Evolutionary conservation across 306 rosid species (phyloP), one percentile per base, ranked within the genome.

Genomic region (Fragaria vesca): DNA sequence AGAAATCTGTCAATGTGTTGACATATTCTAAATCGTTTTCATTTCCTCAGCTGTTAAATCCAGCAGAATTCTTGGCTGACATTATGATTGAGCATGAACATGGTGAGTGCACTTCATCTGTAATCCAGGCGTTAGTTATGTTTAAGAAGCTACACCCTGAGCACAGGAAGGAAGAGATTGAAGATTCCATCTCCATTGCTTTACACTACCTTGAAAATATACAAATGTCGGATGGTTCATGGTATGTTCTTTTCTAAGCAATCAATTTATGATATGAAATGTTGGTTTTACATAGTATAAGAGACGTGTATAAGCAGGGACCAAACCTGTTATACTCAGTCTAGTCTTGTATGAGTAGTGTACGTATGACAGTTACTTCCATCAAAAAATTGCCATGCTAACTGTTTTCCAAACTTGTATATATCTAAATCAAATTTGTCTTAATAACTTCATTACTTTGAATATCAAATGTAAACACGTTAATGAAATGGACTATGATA

Each of bases 371-470:
- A 24, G 24, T 24, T 24, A 24, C 24, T 24, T 24, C 24, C 0
- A 24, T n/a, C n/a, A 24, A 24, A 24, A 24, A 24, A 24, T 0
- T 24, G 24, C 24, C 24, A 24, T 24, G 24, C 24, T 24, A n/a
- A n/a, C n/a, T 24, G 24, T 24, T 24, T 24, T 86, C 97, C 65
- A 88, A 91, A 66, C 32, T 30, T 30, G n/a, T n/a, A n/a, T n/a
- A n/a, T n/a, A n/a, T n/a, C n/a, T n/a, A n/a, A n/a, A n/a, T n/a
- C n/a, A n/a, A n/a, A n/a, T n/a, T n/a, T n/a, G n/a, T n/a, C n/a
- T n/a, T n/a, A 30, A 30, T 30, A 30, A 30, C 32, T 30, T 30
- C 32, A 30, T 30, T 30, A 30, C 32, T 30, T 30, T 30, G 32
- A 30, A 30, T 30, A 30, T 30, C 32, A 30, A 30, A 30, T 30